phyloP scores from a whole-genome alignment of 2,329 filamentous ascomycete species.

The Zarea fungicola region DNA sequence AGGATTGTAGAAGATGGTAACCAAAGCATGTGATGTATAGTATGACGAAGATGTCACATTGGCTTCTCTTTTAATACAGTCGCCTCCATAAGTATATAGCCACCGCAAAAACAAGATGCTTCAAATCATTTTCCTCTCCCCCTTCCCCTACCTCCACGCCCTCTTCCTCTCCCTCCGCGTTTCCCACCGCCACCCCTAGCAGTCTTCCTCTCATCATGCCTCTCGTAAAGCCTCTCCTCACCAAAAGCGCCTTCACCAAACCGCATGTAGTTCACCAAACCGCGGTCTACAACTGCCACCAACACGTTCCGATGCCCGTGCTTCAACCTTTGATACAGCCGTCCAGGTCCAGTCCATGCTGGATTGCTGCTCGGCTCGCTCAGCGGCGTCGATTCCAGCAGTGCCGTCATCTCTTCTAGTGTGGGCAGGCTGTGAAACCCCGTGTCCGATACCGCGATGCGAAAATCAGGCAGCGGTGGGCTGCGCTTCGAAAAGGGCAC shows the following conservation, averaged over 20 bases:
- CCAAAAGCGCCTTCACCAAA: slow-evolving; percentile 77
- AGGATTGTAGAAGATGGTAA: too few species aligned
- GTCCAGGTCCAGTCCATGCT: slow-evolving; percentile 35
- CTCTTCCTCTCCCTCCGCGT: slow-evolving; percentile 32
- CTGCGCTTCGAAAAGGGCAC: slow-evolving; percentile 70
- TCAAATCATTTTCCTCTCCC: slow-evolving; percentile 17
- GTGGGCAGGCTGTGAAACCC: slow-evolving; percentile 67
- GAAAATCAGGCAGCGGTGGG: slow-evolving; percentile 75
- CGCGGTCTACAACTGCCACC: slow-evolving; percentile 83
- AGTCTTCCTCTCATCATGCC: slow-evolving; percentile 40
- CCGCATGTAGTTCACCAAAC: slow-evolving; percentile 81
- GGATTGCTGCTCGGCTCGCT: slow-evolving; percentile 45
- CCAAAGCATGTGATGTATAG: too few species aligned
- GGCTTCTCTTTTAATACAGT: not conserved
- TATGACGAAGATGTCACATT: too few species aligned
- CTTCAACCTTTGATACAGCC: slow-evolving; percentile 71
- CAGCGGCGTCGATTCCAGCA: slow-evolving; percentile 70
- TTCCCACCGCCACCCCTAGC: slow-evolving; percentile 36
- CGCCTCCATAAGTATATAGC: not conserved
- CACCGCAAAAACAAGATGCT: not conserved
- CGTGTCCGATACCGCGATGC: slow-evolving; percentile 75
- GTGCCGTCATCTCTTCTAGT: slow-evolving; percentile 60
- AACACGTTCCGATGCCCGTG: slow-evolving; percentile 80
- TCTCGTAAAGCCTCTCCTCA: slow-evolving; percentile 65
- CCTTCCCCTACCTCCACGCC: slow-evolving; percentile 20